Base-by-base conservation (phyloP, 352 stramenopile genomes). In the Phytophthora cajani region DNA sequence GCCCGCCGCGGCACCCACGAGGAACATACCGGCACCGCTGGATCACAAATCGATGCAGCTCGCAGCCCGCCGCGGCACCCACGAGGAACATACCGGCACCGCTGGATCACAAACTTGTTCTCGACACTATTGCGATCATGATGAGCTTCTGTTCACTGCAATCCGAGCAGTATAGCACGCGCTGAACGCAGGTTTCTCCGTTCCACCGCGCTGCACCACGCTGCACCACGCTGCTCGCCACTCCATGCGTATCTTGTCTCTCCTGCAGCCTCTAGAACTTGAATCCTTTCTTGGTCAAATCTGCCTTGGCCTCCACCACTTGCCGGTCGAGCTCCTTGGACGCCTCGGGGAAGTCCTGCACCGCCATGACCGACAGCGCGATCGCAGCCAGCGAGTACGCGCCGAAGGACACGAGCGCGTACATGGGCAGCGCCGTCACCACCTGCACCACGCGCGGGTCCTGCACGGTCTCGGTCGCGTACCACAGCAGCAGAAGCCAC, bases 301-400 rank as follows among this genome's bases (percentile, higher is more conserved):
- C 85, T 3, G 74, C 72, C 62, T 91, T 91, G 27, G 83, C 85
- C 56, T 90, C 83, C 16, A 85, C 46, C 14, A 91, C 84, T 74
- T 93, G 81, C 19, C 64, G 70, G 60, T 93, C 84, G 5, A 93
- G 75, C 61, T 93, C 86, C 66, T 89, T 92, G 9, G 86, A 54
- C 4, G 84, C 82, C 23, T 89, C 81, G 21, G 82, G 82, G 40
- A 87, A 91, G 62, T 93, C 86, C 25, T 88, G 78, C 23, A 93
- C 77, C 0, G 79, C 68, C 84, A 92, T 91, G 38, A 93, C 82
- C 11, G 81, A 90, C 52, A 91, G 65, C 44, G 75, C 82, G 64
- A 93, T 92, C 27, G 80, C 63, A 8, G 67, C 84, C 54, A 93
- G 69, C 68, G 86, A 93, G 74, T 92, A 93, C 17, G 81, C 84